phyloP scores from a whole-genome alignment of 345 rosid species.

The Passiflora organensis region DNA sequence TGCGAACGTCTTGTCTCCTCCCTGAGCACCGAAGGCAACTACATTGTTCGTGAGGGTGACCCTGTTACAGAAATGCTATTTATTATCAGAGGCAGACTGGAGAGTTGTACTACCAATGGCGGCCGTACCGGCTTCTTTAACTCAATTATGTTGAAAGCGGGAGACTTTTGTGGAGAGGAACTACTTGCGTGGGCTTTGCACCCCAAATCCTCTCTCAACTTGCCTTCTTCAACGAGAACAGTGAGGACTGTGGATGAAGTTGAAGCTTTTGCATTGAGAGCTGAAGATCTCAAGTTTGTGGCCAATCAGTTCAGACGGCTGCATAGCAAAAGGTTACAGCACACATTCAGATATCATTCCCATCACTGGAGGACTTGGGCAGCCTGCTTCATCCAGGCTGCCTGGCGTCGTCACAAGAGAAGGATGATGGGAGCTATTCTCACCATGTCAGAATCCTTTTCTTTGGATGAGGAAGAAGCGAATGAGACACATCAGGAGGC shows the following conservation, averaged over 20 bases:
- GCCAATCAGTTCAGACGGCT: conserved; percentile 60
- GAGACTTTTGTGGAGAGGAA: conserved; percentile 66
- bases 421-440: conserved; percentile 39
- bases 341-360: conserved; percentile 56
- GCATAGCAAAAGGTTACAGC: conserved; percentile 60
- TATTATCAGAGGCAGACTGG: conserved; percentile 50
- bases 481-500: conserved; percentile 21
- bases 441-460: conserved; percentile 38
- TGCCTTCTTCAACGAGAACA: conserved; percentile 62
- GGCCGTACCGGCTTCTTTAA: conserved; percentile 63
- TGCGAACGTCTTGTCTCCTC: conserved; percentile 55
- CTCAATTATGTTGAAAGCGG: conserved; percentile 46
- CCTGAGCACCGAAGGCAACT: conserved; percentile 54
- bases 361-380: conserved; percentile 73
- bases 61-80: conserved; percentile 60
- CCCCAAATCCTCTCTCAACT: conserved; percentile 43
- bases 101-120: conserved; percentile 61
- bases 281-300: conserved; percentile 58
- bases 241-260: conserved; percentile 53
- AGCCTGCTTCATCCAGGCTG: conserved; percentile 57
- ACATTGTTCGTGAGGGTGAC: conserved; percentile 58
- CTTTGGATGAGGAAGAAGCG: conserved; percentile 15
- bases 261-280: conserved; percentile 59
- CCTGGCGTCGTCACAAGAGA: conserved; percentile 51
- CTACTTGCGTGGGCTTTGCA: conserved; percentile 64